Evolutionary conservation across 768 basidiomycete species (phyloP), one percentile per base, ranked within the genome.

Genomic region (Russula emetica): DNA sequence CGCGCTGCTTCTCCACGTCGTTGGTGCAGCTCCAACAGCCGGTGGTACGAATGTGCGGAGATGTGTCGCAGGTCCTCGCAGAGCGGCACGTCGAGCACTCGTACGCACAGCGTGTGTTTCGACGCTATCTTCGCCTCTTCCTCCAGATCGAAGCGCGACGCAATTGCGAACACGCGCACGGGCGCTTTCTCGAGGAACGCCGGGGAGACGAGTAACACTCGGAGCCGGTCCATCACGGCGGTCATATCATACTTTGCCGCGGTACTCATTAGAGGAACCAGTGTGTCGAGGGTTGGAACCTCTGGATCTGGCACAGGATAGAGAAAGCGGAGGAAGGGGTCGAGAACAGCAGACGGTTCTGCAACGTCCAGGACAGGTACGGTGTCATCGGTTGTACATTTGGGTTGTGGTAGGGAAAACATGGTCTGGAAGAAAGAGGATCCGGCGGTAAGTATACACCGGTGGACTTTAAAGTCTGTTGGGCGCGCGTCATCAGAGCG

Each of bases 391-490:
- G 50, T 36, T 26, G 71, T 68, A 36, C 66, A 49, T n/a, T 63
- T 55, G 10, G 78, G 74, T 66, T 88, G 86, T 5, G 88, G 86
- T 20, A 89, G 75, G 24, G 82, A 72, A 70, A 90, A 85, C 85
- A 89, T 83, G 60, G 85, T 81, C 57, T 73, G 71, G 73, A 90
- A 91, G 74, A 90, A 86, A 2, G 84, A 79, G 6, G 88, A 90
- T 1, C 85, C 84, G 5, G 78, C 76, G 13, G 82, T 75, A 54
- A 91, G 80, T 64, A 90, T 80, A 71, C 79, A 82, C 64, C 78
- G 78, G 73, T 88, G 88, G 36, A 84, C 81, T 47, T 76, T 79
- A 70, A 89, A 88, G 67, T 83, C 79, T 56, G 26, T 73, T 66
- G 55, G 76, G 65, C 44, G 68, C 63, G 60, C 76, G 5, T 70